phyloP scores from a whole-genome alignment of 177 flowering plant species.

The Vitis hybrid region DNA sequence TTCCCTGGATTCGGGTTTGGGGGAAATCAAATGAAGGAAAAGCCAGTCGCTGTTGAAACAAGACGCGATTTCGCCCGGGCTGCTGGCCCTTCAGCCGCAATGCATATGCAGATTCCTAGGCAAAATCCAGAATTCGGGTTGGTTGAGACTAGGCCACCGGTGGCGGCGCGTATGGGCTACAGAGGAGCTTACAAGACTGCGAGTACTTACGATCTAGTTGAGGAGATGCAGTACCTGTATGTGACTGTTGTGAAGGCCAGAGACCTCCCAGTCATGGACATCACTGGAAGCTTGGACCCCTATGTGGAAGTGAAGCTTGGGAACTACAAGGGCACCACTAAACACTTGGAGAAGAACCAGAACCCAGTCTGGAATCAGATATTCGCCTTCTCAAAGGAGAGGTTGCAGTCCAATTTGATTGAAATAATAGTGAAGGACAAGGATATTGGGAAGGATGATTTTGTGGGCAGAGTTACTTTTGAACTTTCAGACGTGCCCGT shows the following conservation, averaged over 20 bases:
- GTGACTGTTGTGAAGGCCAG: slow-evolving; percentile 79
- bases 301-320: slow-evolving; percentile 93
- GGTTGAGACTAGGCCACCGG: slow-evolving; percentile 72
- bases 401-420: slow-evolving; percentile 55
- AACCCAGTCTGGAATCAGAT: slow-evolving; percentile 70
- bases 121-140: slow-evolving; percentile 56
- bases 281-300: slow-evolving; percentile 81
- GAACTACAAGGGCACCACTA: slow-evolving; percentile 80
- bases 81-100: slow-evolving; percentile 31
- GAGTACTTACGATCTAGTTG: slow-evolving; percentile 79
- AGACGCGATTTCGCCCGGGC: slow-evolving; percentile 47
- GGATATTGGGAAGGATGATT: slow-evolving; percentile 76
- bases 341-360: slow-evolving; percentile 72
- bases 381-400: slow-evolving; percentile 77
- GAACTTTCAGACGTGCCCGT: slow-evolving; percentile 68
- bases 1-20: slow-evolving; percentile 18
- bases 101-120: slow-evolving; percentile 50
- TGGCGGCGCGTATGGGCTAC: slow-evolving; percentile 67
- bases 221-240: slow-evolving; percentile 76
- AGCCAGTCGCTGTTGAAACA: slow-evolving; percentile 29
- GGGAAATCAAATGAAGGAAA: slow-evolving; percentile 10
- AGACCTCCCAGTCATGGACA: slow-evolving; percentile 80
- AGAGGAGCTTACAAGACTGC: slow-evolving; percentile 58
- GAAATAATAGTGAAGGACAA: slow-evolving; percentile 77
- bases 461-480: slow-evolving; percentile 61